phyloP scores from a whole-genome alignment of 1,284 basidiomycete species.

The Caloboletus firmus region DNA sequence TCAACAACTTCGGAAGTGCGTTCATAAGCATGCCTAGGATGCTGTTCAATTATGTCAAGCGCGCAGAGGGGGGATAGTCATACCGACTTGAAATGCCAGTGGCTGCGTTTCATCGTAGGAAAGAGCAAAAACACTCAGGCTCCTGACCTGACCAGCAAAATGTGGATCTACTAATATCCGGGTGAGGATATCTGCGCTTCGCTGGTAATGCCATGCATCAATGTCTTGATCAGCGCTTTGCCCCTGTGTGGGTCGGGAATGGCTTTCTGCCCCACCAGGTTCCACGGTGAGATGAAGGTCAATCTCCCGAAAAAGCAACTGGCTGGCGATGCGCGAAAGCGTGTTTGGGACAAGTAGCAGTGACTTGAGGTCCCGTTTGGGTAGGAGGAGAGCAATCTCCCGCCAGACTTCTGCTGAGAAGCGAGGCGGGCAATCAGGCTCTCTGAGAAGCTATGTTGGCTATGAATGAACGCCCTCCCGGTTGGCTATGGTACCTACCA shows the following conservation, averaged over 20 bases:
- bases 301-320: conserved; percentile 62
- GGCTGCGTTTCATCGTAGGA: conserved; percentile 47
- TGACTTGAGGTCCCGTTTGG: conserved; percentile 63
- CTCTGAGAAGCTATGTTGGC: conserved; percentile 30
- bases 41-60: not conserved
- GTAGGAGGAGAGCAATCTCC: conserved; percentile 61
- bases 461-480: not conserved
- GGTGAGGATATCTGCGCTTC: conserved; percentile 71
- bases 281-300: conserved; percentile 50
- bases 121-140: conserved; percentile 57
- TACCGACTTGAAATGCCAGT: conserved; percentile 65
- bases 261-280: conserved; percentile 29
- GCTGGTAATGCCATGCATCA: conserved; percentile 54
- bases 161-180: conserved; percentile 59
- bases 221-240: conserved; percentile 30
- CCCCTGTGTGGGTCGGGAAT: not conserved
- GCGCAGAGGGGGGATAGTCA: conserved; percentile 7
- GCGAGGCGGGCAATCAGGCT: conserved; percentile 39
- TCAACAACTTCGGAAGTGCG: conserved; percentile 59
- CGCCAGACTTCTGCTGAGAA: conserved; percentile 73
- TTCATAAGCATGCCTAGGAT: conserved; percentile 63
- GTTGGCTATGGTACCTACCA: conserved; percentile 22
- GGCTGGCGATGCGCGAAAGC: conserved; percentile 65
- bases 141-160: conserved; percentile 59
- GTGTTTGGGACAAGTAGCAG: conserved; percentile 64